Conservation (phyloP, 176 grass and related monocot species). For the Juncus effusus region DNA sequence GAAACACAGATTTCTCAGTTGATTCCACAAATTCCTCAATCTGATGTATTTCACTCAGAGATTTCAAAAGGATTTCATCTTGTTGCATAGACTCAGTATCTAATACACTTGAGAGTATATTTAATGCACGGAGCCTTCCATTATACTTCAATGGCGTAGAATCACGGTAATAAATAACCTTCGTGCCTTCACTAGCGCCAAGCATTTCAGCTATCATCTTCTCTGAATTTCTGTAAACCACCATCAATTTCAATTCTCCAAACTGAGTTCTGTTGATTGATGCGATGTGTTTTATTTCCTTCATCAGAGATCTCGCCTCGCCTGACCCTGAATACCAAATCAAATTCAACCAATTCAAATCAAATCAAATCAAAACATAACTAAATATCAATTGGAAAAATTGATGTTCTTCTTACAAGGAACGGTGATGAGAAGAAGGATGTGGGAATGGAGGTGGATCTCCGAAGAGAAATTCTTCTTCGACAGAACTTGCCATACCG, state of each 20-base stretch:
- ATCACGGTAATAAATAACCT: constrained; percentile 57
- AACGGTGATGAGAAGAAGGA: constrained; percentile 66
- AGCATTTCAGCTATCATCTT: constrained; percentile 66
- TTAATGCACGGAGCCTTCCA: constrained; percentile 57
- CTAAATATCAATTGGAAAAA: not conserved
- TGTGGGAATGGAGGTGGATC: constrained; percentile 62
- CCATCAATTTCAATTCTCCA: constrained; percentile 61
- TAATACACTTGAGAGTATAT: constrained; percentile 57
- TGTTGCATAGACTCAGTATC: constrained; percentile 57
- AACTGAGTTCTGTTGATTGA: constrained; percentile 40
- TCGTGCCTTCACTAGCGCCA: constrained; percentile 59
- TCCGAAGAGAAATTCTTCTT: constrained; percentile 77
- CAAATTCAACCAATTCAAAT: not conserved
- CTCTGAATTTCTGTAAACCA: constrained; percentile 72
- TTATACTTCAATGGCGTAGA: constrained; percentile 71
- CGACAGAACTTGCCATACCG: constrained; percentile 61
- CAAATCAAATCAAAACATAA: not conserved
- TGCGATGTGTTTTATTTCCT: constrained; percentile 46
- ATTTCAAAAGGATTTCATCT: constrained; percentile 60
- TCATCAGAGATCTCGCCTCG: constrained; percentile 81
- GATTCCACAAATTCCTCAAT: constrained; percentile 56
- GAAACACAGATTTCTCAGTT: constrained; percentile 78
- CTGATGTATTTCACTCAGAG: constrained; percentile 62
- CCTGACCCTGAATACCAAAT: constrained; percentile 60
- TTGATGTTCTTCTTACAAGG: constrained; percentile 54